Evolutionary conservation across 495 filamentous ascomycete species (phyloP).

Genomic region (Penicillium steckii): DNA sequence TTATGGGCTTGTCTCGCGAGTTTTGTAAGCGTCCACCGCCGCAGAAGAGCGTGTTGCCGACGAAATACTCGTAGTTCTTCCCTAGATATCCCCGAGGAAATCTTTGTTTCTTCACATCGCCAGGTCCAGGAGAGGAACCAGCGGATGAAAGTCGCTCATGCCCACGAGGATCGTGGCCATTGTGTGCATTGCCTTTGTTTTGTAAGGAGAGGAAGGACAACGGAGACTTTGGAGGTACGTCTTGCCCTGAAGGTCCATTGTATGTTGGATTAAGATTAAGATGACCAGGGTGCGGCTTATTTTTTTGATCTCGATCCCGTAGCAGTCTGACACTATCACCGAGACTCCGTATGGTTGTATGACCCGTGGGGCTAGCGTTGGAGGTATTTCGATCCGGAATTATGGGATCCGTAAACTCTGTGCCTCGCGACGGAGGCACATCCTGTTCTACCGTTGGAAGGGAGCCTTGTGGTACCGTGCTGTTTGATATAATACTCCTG

Average conservation of each 20-base stretch:
- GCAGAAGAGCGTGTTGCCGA: conserved; percentile 88
- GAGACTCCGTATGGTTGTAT: conserved; percentile 63
- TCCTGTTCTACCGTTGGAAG: conserved; percentile 54
- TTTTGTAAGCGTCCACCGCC: conserved; percentile 84
- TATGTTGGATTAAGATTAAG: conserved; percentile 59
- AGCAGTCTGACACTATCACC: conserved; percentile 74
- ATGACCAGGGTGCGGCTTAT: conserved; percentile 50
- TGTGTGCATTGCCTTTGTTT: conserved; percentile 44
- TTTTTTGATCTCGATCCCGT: conserved; percentile 50
- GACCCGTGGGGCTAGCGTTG: conserved; percentile 70
- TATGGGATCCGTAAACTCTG: conserved; percentile 69
- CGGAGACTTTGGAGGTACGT: conserved; percentile 63
- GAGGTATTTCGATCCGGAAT: conserved; percentile 65
- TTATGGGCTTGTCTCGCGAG: conserved; percentile 84
- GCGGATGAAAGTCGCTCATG: conserved; percentile 76
- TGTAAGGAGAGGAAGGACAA: conserved; percentile 67
- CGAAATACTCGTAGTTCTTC: conserved; percentile 86
- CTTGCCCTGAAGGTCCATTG: conserved; percentile 45
- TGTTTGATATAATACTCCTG: conserved; percentile 48
- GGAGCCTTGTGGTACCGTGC: conserved; percentile 38
- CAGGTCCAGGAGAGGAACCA: conserved; percentile 64
- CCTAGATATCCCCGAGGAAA: conserved; percentile 48
- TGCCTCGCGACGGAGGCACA: conserved; percentile 69
- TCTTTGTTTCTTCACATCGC: conserved; percentile 30
- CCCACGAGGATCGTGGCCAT: conserved; percentile 53